A percentile compares a stretch with the other conserved stretches of the same genome.
Conservation (phyloP, 1,284 basidiomycete genomes). For the Porphyrellus sp. region DNA sequence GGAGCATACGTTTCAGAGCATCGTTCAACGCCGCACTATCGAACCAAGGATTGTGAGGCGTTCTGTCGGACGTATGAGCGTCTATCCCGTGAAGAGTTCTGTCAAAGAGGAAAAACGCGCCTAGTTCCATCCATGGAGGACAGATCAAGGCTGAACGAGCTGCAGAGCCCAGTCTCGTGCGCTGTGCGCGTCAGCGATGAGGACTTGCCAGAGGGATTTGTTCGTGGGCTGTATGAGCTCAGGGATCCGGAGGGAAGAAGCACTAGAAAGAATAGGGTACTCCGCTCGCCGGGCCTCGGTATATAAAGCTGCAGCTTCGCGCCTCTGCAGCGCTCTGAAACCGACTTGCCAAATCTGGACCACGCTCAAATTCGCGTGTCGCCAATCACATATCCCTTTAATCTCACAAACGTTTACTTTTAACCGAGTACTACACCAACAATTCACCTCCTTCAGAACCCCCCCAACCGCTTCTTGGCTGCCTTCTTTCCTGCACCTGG, state of each 20-base stretch:
- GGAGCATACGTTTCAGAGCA: slow-evolving; percentile 57
- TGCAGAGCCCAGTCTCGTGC: slow-evolving; percentile 43
- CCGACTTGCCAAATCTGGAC: slow-evolving; percentile 26
- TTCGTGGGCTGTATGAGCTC: slow-evolving; percentile 10
- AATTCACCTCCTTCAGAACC: slow-evolving; percentile 50
- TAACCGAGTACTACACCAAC: background rate
- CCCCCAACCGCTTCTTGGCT: slow-evolving; percentile 69
- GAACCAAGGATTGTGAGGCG: slow-evolving; percentile 59
- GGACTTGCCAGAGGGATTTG: slow-evolving; percentile 18
- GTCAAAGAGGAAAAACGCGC: slow-evolving; percentile 33
- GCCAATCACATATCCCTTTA: slow-evolving; percentile 1
- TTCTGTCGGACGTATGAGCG: slow-evolving; percentile 31
- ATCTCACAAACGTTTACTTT: slow-evolving; percentile 1
- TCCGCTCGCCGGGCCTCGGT: slow-evolving; percentile 16
- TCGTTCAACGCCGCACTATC: slow-evolving; percentile 61
- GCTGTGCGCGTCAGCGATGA: slow-evolving; percentile 35
- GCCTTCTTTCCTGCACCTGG: slow-evolving; percentile 45
- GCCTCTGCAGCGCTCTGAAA: slow-evolving; percentile 12
- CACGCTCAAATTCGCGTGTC: background rate
- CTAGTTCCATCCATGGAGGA: slow-evolving; percentile 79
- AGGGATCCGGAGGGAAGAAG: slow-evolving; percentile 15
- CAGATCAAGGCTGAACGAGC: slow-evolving; percentile 50
- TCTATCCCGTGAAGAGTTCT: slow-evolving; percentile 1
- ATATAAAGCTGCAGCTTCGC: background rate
- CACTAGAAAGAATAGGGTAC: slow-evolving; percentile 23